Base-by-base conservation (phyloP, 2,329 filamentous ascomycete species). In the Elsinoe fawcettii region DNA sequence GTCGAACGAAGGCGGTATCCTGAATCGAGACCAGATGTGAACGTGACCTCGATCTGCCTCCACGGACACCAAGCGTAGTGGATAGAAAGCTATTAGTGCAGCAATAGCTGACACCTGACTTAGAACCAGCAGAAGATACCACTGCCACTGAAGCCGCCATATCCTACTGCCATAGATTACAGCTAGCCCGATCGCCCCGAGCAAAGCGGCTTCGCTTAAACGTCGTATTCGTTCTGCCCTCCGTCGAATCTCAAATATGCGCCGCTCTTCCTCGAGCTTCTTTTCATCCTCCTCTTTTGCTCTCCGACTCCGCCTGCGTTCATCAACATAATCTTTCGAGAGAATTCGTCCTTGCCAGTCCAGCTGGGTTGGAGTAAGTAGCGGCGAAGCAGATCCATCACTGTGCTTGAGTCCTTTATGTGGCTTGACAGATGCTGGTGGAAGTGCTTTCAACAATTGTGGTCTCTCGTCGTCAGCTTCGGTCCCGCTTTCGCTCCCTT, bases 391-490 rank as follows among this genome's bases (percentile, higher is more conserved):
- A 23, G 57, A 63, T 25, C 64, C 73, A 60, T 74, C 72, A 20
- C 62, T 44, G 27, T 68, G 71, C 59, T 86, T 80, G 51, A 96
- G 71, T 6, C 90, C 91, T 73, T 96, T 96, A 67, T 87, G 85
- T 30, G 83, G 77, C 60, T 83, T 80, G 7, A 79, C 64, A n/a
- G 80, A 85, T 1, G 91, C 88, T 2, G 91, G 88, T 1, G 92
- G 91, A 20, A 96, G 74, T 0, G 90, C 87, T 69, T 87, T 93
- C 58, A 96, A 77, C 63, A 92, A 85, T 4, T 9, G 74, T 70
- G 43, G 77, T 61, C 91, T 87, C 70, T 97, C 92, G 73, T 97
- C 92, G 66, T 96, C 92, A 37, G 92, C 92, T 69, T 97, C 92
- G 16, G 91, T 95, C 22, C 92, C 92, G 69, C 90, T 96, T 64